Evolutionary conservation across 2,329 filamentous ascomycete species (phyloP).

Genomic region (Claviceps citrina): DNA sequence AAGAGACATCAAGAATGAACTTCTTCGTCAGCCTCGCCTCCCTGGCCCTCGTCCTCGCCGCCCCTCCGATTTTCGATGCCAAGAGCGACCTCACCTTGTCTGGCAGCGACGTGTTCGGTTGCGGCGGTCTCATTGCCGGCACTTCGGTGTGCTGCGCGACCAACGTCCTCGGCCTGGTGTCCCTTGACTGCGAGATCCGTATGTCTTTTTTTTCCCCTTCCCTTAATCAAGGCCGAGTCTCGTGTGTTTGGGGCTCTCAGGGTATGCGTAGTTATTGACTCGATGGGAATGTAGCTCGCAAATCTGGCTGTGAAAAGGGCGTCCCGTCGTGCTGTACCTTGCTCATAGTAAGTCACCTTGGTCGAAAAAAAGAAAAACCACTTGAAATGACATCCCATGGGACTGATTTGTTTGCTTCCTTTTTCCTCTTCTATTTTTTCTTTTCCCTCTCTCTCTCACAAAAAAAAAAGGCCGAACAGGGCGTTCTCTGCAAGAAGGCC

Average conservation of each 20-base stretch:
- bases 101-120: neutral
- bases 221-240: no score
- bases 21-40: neutral
- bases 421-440: neutral
- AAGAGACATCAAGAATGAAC: neutral
- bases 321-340: neutral
- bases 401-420: no score
- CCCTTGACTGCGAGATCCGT: neutral
- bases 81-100: neutral
- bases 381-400: no score
- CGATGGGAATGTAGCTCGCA: neutral
- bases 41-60: neutral
- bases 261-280: no score
- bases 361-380: no score
- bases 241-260: no score
- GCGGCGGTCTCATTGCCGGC: neutral
- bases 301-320: neutral
- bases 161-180: neutral
- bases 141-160: neutral
- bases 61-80: neutral
- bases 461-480: constrained; percentile 1
- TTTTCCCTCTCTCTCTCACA: neutral
- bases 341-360: neutral
- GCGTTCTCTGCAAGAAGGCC: neutral
- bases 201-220: no score